Percentiles rank a stretch among this genome's conserved stretches.
Evolutionary conservation across 192 early-diverging fungal species (phyloP).

Genomic region (Kappamyces sp.): DNA sequence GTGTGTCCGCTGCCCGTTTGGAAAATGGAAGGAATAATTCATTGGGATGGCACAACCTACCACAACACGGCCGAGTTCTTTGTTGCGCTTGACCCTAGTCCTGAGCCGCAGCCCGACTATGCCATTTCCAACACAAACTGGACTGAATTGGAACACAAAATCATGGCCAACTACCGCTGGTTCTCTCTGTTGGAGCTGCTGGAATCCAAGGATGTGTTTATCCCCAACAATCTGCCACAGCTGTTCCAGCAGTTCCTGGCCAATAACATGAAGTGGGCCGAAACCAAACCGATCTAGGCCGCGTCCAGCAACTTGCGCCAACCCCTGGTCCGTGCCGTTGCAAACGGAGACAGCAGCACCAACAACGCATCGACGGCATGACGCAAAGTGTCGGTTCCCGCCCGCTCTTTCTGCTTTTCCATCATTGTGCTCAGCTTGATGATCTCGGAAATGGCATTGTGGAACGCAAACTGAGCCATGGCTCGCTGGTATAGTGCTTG

Average conservation of each 20-base stretch:
- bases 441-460: conserved; percentile 76
- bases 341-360: background rate
- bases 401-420: background rate
- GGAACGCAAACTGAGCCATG: conserved; percentile 50
- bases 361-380: background rate
- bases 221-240: background rate
- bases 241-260: background rate
- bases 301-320: background rate
- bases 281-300: background rate
- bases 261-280: background rate
- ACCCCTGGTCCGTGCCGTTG: background rate
- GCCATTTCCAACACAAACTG: too few species aligned
- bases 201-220: background rate
- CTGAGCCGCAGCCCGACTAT: too few species aligned
- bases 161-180: background rate
- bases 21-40: too few species aligned
- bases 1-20: too few species aligned
- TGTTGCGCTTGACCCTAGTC: too few species aligned
- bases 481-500: background rate
- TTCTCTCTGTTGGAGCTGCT: background rate
- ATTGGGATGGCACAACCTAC: too few species aligned
- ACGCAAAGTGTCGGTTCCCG: background rate
- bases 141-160: too few species aligned
- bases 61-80: too few species aligned
- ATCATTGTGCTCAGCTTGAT: conserved; percentile 72